Conservation (phyloP, 176 grass and related monocot genomes). For the Oryza meyeriana region DNA sequence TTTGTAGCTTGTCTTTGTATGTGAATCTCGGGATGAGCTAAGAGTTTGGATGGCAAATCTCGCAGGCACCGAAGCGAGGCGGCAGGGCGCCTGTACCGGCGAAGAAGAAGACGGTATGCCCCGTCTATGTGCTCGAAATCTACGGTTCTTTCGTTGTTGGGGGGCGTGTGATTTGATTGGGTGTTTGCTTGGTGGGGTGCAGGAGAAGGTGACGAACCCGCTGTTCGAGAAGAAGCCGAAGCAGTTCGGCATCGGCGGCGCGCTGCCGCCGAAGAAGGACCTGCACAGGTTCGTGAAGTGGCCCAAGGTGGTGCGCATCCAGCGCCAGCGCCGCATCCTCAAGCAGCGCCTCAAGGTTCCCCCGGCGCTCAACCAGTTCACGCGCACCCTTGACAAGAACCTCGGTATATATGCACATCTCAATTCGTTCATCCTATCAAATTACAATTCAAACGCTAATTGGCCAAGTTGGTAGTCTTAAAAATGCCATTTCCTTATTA, state of each 20-base stretch:
- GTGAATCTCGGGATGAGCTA: not conserved
- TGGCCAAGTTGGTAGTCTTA: not conserved
- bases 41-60: not conserved
- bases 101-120: slow-evolving; percentile 57
- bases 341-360: slow-evolving; percentile 96
- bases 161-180: not conserved
- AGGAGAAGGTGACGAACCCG: slow-evolving; percentile 74
- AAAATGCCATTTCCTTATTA: not conserved
- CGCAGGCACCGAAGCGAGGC: slow-evolving; percentile 76
- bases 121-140: not conserved
- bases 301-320: slow-evolving; percentile 91
- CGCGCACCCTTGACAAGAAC: slow-evolving; percentile 87
- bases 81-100: slow-evolving; percentile 48
- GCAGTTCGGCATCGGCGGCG: slow-evolving; percentile 85
- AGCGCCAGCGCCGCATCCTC: slow-evolving; percentile 88
- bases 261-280: slow-evolving; percentile 83
- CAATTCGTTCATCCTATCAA: not conserved
- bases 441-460: no score
- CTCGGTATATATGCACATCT: slow-evolving; percentile 37
- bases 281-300: slow-evolving; percentile 85
- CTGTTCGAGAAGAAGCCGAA: slow-evolving; percentile 93
- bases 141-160: not conserved
- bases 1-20: not conserved
- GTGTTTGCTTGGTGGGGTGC: not conserved
- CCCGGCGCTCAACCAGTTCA: slow-evolving; percentile 90